Evolutionary conservation across 495 filamentous ascomycete genomes (phyloP), one percentile per base, ranked within the genome.

Genomic region (Annulohypoxylon stygium): DNA sequence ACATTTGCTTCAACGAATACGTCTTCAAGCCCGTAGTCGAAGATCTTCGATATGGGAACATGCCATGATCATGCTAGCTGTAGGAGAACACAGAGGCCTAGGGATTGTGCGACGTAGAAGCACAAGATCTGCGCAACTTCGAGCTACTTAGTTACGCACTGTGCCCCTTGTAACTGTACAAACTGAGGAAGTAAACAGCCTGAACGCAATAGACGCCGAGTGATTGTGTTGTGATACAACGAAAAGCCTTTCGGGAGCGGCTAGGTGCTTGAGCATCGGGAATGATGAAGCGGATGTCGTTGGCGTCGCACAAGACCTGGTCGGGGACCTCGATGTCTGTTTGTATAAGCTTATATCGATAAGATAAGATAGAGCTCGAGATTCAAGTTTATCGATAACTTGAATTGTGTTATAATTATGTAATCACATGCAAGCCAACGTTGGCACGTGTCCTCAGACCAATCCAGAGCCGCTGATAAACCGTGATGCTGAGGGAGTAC

Each of bases 391-490:
- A 57, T 57, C 53, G 53, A 57, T 57, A 36, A 18, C 18, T 9
- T 1, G 30, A 18, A n/a, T 43, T 57, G 8, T 7, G 23, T 11
- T 33, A 23, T 1, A 45, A 18, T 60, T 60, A 60, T 37, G 18
- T 60, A 60, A 60, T 23, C 57, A 60, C 1, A 51, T 53, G 61
- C 51, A 70, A 67, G 61, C 69, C 65, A 33, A 68, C 57, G 14
- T 50, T 74, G 70, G 76, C 76, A 78, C 76, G 76, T 78, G 76
- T 78, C 76, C 76, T 78, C 37, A 78, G 69, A 14, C 68, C 37
- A 50, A n/a, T 71, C 63, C 41, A 65, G 67, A 71, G 41, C 37
- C 41, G 57, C 57, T 26, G 20, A 43, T 14, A n/a, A 14, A 14
- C 12, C 11, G 2, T 4, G 39, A 48, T 23, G 37, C 37, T 45